phyloP scores from a whole-genome alignment of 805 yeast species.

The Debaryomyces maramus region DNA sequence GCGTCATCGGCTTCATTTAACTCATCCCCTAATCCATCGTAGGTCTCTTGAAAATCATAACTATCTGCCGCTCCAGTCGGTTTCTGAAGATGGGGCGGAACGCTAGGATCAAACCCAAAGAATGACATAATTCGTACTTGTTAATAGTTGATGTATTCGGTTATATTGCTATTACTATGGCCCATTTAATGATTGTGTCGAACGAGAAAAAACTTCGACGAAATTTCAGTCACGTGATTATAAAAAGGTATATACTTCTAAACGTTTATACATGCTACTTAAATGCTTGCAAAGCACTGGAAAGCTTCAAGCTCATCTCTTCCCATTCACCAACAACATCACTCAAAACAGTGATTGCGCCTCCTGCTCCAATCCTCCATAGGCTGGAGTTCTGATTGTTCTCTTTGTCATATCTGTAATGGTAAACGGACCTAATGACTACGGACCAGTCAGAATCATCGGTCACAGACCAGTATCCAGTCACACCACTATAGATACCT shows the following conservation, averaged over 20 bases:
- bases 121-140: too few relatives aligned
- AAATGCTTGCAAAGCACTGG: conserved; percentile 78
- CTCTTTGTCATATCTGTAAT: conserved; percentile 52
- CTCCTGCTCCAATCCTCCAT: conserved; percentile 98
- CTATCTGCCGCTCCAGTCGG: conserved; percentile 28
- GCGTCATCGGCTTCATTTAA: conserved; percentile 73
- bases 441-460: conserved; percentile 96
- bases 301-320: conserved; percentile 81
- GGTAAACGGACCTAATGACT: conserved; percentile 79
- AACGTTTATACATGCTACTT: conserved; percentile 11
- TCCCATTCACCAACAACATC: conserved; percentile 85
- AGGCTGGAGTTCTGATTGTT: conserved; percentile 22
- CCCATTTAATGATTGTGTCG: too few relatives aligned
- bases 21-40: conserved; percentile 72
- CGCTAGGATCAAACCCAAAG: conserved; percentile 61
- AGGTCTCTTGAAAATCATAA: conserved; percentile 80
- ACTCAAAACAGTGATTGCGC: conserved; percentile 91
- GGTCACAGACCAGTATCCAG: conserved; percentile 91
- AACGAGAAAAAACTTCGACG: not conserved
- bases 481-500: conserved; percentile 91
- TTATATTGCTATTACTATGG: conserved; percentile 1
- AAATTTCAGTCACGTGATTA: not conserved
- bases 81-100: conserved; percentile 27
- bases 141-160: not conserved
- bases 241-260: not conserved